These are phyloP conservation scores for Podospora comata DNA, from an alignment of 495 filamentous ascomycete genomes.

Conservation along the genomic window DNA sequence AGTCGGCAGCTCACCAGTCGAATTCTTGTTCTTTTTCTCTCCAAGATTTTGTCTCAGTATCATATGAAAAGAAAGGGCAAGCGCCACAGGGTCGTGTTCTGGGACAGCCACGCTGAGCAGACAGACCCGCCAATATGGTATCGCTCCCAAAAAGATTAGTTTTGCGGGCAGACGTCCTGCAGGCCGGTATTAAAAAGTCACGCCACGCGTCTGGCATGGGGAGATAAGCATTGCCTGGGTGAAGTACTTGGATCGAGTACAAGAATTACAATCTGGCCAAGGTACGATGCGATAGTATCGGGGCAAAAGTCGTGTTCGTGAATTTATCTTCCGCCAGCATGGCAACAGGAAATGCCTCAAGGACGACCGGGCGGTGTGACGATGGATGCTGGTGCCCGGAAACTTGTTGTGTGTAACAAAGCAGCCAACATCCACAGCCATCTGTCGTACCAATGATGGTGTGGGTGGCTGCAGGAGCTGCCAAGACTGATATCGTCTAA, in stretches of 20 bases:
- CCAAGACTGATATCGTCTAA: not conserved
- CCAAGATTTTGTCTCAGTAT: not conserved
- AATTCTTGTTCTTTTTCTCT: not conserved
- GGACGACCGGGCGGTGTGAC: slow-evolving; percentile 8
- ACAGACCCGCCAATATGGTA: not conserved
- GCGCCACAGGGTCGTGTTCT: slow-evolving; percentile 4
- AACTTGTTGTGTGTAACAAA: not conserved
- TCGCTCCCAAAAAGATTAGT: not conserved
- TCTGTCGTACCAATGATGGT: not conserved
- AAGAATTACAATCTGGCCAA: not conserved
- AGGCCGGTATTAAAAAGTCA: not conserved
- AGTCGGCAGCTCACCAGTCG: not conserved
- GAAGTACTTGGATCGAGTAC: not conserved
- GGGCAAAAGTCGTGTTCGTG: not conserved
- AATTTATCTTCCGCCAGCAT: not conserved
- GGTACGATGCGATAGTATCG: not conserved
- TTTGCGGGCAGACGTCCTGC: not conserved
- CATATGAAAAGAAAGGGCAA: not conserved
- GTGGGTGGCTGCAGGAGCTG: not conserved
- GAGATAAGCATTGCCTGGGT: slow-evolving; percentile 1
- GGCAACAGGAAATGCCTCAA: slow-evolving; percentile 9
- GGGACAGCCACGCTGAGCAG: not conserved
- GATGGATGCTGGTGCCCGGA: not conserved
- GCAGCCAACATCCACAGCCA: not conserved
- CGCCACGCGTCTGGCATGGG: not conserved